Evolutionary conservation across 495 filamentous ascomycete species (phyloP).

Genomic region (Xylaria cubensis): DNA sequence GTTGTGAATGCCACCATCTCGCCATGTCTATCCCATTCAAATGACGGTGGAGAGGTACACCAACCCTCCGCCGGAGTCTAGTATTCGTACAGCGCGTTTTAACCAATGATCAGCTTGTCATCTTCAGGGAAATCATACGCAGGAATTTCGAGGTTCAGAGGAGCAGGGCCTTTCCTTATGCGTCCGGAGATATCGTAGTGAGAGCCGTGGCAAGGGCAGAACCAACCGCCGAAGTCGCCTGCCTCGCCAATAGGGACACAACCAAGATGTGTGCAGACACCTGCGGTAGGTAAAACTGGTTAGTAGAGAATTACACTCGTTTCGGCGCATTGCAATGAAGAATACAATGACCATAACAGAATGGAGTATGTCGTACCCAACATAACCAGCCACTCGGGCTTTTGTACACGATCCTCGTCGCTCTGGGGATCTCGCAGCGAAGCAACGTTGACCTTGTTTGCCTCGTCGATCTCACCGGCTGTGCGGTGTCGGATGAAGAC

Average conservation of each 20-base stretch:
- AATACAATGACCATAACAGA: constrained; percentile 10
- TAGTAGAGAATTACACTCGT: constrained; percentile 11
- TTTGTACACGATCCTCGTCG: constrained; percentile 93
- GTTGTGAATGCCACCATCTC: constrained; percentile 38
- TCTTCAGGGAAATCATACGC: constrained; percentile 86
- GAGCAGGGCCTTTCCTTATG: constrained; percentile 93
- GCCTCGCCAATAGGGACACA: constrained; percentile 99
- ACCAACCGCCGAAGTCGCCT: constrained; percentile 98
- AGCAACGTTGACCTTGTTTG: constrained; percentile 77
- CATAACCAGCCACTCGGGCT: constrained; percentile 99
- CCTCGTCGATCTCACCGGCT: constrained; percentile 81
- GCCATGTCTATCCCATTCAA: constrained; percentile 39
- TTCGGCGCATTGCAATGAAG: background rate
- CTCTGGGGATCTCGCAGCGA: constrained; percentile 86
- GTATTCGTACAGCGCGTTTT: constrained; percentile 46
- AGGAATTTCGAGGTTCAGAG: constrained; percentile 96
- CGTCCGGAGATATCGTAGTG: constrained; percentile 99
- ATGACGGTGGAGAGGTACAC: constrained; percentile 28
- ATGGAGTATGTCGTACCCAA: constrained; percentile 66
- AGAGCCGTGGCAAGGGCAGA: constrained; percentile 99
- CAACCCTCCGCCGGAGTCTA: constrained; percentile 34
- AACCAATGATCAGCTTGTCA: constrained; percentile 81
- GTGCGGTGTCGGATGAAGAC: constrained; percentile 99
- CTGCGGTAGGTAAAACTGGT: constrained; percentile 48
- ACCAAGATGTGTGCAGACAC: constrained; percentile 98